A percentile compares a stretch with the other conserved stretches of the same genome.
These are phyloP conservation scores for Plasmodium relictum DNA, from an alignment of 169 alveolate genomes.

Conservation along the genomic window DNA sequence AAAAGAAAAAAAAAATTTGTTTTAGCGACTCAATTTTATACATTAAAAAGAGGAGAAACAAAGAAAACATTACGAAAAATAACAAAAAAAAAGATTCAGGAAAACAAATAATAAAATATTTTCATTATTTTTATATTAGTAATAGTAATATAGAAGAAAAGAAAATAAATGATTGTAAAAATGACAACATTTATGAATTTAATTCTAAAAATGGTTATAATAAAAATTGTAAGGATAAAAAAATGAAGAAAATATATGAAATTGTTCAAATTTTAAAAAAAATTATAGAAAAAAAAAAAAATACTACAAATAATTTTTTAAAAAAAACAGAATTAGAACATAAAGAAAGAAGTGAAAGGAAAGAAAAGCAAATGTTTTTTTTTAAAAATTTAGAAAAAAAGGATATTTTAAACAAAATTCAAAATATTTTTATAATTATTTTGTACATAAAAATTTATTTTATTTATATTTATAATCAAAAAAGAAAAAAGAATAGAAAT, in stretches of 20 bases:
- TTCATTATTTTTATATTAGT: no score
- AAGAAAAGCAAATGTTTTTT: background rate
- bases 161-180: no score
- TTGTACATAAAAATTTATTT: conserved; percentile 43
- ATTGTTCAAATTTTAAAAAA: background rate
- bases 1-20: background rate
- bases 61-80: no score
- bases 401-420: conserved; percentile 11
- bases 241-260: background rate
- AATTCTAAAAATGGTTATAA: no score
- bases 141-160: no score
- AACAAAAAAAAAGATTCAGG: no score
- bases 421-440: conserved; percentile 28
- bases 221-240: no score
- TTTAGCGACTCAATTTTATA: conserved; percentile 1
- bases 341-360: background rate
- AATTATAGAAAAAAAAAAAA: background rate
- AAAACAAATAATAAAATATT: no score
- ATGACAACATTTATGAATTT: no score
- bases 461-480: background rate
- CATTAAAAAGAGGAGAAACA: background rate
- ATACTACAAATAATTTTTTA: no score
- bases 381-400: conserved; percentile 3
- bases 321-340: background rate
- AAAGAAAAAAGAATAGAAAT: conserved; percentile 11